phyloP scores from a whole-genome alignment of 73 alveolate genomes.

The Symbiodinium pilosum region DNA sequence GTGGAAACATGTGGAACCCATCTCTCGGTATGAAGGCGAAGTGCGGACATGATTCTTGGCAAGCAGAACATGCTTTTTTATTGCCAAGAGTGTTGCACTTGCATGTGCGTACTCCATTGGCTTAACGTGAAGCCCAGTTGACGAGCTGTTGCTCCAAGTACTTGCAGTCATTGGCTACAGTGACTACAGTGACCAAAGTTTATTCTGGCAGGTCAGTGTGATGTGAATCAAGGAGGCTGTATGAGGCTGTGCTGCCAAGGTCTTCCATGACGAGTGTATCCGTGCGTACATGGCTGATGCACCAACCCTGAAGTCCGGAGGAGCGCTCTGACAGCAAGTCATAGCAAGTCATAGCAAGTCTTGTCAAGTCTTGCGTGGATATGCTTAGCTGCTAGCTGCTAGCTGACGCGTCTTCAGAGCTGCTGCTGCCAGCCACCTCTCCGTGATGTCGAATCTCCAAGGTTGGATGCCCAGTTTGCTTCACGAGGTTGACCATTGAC shows the following conservation, averaged over 20 bases:
- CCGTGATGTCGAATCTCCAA: not conserved
- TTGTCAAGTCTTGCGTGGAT: too few species aligned
- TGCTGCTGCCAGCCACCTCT: not conserved
- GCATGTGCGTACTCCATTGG: too few species aligned
- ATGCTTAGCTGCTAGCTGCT: too few species aligned
- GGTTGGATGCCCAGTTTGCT: conserved; percentile 95
- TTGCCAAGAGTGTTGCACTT: too few species aligned
- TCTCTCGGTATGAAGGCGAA: conserved; percentile 3
- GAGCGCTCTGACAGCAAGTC: conserved; percentile 26
- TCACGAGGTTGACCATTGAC: conserved; percentile 50
- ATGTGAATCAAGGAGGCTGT: too few species aligned
- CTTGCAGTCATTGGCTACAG: too few species aligned
- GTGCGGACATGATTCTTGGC: conserved; percentile 73
- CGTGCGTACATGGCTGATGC: conserved; percentile 92
- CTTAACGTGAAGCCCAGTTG: too few species aligned
- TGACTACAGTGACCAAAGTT: too few species aligned
- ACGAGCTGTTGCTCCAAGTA: too few species aligned
- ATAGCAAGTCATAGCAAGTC: too few species aligned
- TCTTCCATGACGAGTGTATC: conserved; percentile 90
- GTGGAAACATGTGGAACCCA: too few species aligned
- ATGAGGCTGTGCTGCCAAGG: not conserved
- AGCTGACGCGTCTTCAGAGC: not conserved
- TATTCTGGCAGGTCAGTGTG: too few species aligned
- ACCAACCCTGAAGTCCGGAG: conserved; percentile 67
- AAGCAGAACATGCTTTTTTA: not conserved